phyloP scores from a whole-genome alignment of 441 rosid species.

The Macaranga tanarius region DNA sequence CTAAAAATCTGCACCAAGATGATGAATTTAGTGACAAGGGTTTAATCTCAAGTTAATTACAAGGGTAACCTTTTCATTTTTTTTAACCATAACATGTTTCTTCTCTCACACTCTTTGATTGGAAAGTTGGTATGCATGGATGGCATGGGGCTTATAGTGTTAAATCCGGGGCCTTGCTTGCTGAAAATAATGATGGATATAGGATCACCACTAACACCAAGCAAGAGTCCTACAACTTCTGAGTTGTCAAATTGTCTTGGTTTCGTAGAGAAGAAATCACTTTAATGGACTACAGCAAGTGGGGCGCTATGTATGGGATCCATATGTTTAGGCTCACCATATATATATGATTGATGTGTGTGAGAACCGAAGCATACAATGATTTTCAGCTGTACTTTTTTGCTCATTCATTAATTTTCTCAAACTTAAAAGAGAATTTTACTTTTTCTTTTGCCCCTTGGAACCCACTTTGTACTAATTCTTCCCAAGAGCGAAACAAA shows the following conservation, averaged over 20 bases:
- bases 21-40: too few relatives aligned
- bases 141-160: neutral
- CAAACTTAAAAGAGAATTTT: neutral
- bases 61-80: too few relatives aligned
- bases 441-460: neutral
- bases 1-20: too few relatives aligned
- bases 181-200: neutral
- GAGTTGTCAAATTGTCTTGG: neutral
- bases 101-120: neutral
- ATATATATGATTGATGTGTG: neutral
- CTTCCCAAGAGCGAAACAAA: neutral
- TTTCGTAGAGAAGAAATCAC: neutral
- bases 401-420: neutral
- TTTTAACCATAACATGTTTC: too few relatives aligned
- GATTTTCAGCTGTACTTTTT: neutral
- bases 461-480: slow-evolving; percentile 3
- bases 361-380: neutral
- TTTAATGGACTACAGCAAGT: neutral
- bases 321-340: neutral
- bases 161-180: slow-evolving; percentile 8
- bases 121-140: neutral
- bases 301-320: neutral
- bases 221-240: slow-evolving; percentile 1
- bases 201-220: neutral
- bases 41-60: too few relatives aligned